These are phyloP conservation scores for Amylostereum areolatum DNA, from an alignment of 1,284 basidiomycete genomes.

Conservation along the genomic window DNA sequence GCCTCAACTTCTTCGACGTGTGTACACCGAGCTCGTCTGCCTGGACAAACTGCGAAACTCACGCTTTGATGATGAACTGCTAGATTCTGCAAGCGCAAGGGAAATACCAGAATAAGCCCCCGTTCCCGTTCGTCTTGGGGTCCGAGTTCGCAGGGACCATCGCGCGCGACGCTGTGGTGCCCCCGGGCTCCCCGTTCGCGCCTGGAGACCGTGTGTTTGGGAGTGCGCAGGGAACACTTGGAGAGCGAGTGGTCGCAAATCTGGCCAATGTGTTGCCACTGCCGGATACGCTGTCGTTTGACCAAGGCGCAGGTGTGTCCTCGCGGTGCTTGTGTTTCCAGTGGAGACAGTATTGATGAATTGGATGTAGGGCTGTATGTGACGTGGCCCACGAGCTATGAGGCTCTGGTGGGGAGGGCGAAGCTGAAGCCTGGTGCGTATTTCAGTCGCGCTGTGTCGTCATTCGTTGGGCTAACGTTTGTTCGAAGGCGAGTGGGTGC, in stretches of 20 bases:
- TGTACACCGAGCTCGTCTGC: slow-evolving; percentile 12
- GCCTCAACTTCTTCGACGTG: slow-evolving; percentile 79
- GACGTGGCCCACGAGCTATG: slow-evolving; percentile 92
- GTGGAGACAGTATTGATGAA: not conserved
- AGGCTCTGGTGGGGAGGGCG: slow-evolving; percentile 82
- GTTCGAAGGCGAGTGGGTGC: slow-evolving; percentile 75
- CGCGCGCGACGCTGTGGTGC: slow-evolving; percentile 71
- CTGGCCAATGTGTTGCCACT: slow-evolving; percentile 49
- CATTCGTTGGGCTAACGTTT: not conserved
- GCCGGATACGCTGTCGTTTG: slow-evolving; percentile 58
- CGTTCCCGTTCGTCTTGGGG: slow-evolving; percentile 80
- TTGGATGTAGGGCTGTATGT: slow-evolving; percentile 49
- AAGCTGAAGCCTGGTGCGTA: slow-evolving; percentile 60
- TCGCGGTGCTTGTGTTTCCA: not conserved
- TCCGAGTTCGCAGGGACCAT: slow-evolving; percentile 86
- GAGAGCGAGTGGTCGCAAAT: slow-evolving; percentile 60
- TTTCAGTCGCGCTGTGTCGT: not conserved
- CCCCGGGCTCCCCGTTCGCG: slow-evolving; percentile 73
- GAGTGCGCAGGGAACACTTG: slow-evolving; percentile 74
- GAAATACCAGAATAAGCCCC: slow-evolving; percentile 81
- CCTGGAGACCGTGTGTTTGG: slow-evolving; percentile 90
- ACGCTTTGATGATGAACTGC: not conserved
- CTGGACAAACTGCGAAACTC: not conserved
- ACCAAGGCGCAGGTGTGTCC: slow-evolving; percentile 51
- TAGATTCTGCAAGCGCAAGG: slow-evolving; percentile 84